phyloP scores from a whole-genome alignment of 208 protist genomes.

The Acanthamoeba quina region DNA sequence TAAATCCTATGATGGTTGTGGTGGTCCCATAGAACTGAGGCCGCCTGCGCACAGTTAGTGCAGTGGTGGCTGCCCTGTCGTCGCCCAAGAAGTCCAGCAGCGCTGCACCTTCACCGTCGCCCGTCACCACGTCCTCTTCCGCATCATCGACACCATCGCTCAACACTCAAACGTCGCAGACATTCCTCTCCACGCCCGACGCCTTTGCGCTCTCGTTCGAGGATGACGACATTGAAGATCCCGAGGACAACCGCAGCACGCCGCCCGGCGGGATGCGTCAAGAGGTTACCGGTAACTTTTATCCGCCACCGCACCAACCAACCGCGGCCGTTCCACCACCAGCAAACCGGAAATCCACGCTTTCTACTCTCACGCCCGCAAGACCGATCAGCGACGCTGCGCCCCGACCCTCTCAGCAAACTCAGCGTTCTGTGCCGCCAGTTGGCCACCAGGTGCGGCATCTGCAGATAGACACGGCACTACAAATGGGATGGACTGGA shows the following conservation, averaged over 20 bases:
- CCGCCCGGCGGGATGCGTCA: background rate
- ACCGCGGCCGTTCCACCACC: background rate
- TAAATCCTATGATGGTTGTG: background rate
- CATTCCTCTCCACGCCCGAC: background rate
- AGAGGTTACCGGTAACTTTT: background rate
- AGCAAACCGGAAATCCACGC: background rate
- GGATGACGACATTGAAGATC: background rate
- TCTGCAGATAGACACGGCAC: no score
- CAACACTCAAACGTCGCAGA: background rate
- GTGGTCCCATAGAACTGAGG: background rate
- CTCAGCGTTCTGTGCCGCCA: background rate
- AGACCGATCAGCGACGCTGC: background rate
- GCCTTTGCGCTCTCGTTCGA: conserved; percentile 1
- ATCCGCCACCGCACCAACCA: background rate
- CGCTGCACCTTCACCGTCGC: background rate
- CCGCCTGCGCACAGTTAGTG: background rate
- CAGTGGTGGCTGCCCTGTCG: conserved; percentile 9
- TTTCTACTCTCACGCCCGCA: background rate
- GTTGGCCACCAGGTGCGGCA: background rate
- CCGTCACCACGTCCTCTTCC: background rate
- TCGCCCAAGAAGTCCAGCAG: conserved; percentile 27
- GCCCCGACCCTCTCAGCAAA: no score
- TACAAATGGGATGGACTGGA: no score
- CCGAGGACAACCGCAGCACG: background rate
- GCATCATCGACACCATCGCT: background rate